Percentiles rank a stretch among this genome's conserved stretches.
These are phyloP conservation scores for Leptomonas seymouri DNA, from an alignment of 208 protist genomes.

Conservation along the genomic window DNA sequence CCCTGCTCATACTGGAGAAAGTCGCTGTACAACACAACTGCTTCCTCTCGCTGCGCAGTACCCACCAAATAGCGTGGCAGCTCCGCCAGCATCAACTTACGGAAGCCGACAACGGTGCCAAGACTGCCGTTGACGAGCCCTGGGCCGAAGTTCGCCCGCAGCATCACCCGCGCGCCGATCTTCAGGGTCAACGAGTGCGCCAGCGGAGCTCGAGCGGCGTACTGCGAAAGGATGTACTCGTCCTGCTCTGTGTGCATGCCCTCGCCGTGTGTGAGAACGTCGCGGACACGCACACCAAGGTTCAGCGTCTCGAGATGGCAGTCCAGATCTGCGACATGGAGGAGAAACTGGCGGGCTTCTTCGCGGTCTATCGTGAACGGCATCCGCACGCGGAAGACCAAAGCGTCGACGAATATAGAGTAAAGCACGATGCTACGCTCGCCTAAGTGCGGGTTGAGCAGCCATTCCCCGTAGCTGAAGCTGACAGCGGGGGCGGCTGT, in stretches of 20 bases:
- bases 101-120: slow-evolving; percentile 86
- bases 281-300: slow-evolving; percentile 54
- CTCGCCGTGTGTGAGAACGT: slow-evolving; percentile 58
- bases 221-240: slow-evolving; percentile 65
- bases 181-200: slow-evolving; percentile 56
- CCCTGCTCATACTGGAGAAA: slow-evolving; percentile 72
- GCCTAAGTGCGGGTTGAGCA: slow-evolving; percentile 14
- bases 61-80: slow-evolving; percentile 50
- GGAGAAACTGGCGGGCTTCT: slow-evolving; percentile 41
- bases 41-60: slow-evolving; percentile 40
- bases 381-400: slow-evolving; percentile 79
- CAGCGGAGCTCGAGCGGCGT: slow-evolving; percentile 65
- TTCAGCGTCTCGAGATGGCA: slow-evolving; percentile 8
- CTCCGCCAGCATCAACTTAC: slow-evolving; percentile 36
- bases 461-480: slow-evolving; percentile 30
- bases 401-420: slow-evolving; percentile 76
- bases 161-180: slow-evolving; percentile 84
- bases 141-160: slow-evolving; percentile 72
- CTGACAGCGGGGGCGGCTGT: neutral
- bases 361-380: slow-evolving; percentile 47
- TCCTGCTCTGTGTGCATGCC: slow-evolving; percentile 84
- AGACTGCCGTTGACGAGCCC: slow-evolving; percentile 86
- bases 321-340: slow-evolving; percentile 36
- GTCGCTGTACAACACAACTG: slow-evolving; percentile 59
- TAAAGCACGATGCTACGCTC: slow-evolving; percentile 70